Conservation (phyloP, 2,329 filamentous ascomycete species). For the Apiospora rasikravindrae region DNA sequence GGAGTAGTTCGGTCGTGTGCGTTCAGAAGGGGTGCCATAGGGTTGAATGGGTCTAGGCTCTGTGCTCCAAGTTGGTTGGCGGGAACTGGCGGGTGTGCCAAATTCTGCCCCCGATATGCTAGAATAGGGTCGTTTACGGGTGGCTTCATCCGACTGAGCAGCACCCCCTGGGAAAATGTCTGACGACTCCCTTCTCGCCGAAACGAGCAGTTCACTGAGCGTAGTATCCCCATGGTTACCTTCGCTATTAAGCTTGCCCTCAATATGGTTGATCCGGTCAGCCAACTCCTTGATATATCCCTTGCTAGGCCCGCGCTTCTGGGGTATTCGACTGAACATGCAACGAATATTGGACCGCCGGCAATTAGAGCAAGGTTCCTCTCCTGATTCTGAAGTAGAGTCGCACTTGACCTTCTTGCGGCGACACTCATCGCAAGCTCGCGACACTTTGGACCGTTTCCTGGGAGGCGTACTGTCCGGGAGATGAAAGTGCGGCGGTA, state of each 20-base stretch:
- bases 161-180: conserved; percentile 61
- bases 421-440: conserved; percentile 87
- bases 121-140: conserved; percentile 43
- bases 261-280: conserved; percentile 81
- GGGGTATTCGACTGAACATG: conserved; percentile 84
- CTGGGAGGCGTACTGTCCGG: conserved; percentile 65
- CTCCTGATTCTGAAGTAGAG: conserved; percentile 66
- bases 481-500: conserved; percentile 38
- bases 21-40: conserved; percentile 42
- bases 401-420: conserved; percentile 92
- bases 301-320: conserved; percentile 89
- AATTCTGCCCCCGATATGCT: conserved; percentile 43
- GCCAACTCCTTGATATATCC: conserved; percentile 95
- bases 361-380: conserved; percentile 81
- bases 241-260: conserved; percentile 72
- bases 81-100: conserved; percentile 46
- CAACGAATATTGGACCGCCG: conserved; percentile 77
- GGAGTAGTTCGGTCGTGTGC: conserved; percentile 39
- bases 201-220: conserved; percentile 47
- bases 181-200: conserved; percentile 44
- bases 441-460: conserved; percentile 85
- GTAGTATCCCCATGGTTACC: conserved; percentile 44
- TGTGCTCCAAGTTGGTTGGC: conserved; percentile 53
- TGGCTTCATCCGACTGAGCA: conserved; percentile 44
- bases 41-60: conserved; percentile 53